Evolutionary conservation across 1,139 yeast species (phyloP), one percentile per base, ranked within the genome.

Genomic region (Debaryomyces subglobosus): DNA sequence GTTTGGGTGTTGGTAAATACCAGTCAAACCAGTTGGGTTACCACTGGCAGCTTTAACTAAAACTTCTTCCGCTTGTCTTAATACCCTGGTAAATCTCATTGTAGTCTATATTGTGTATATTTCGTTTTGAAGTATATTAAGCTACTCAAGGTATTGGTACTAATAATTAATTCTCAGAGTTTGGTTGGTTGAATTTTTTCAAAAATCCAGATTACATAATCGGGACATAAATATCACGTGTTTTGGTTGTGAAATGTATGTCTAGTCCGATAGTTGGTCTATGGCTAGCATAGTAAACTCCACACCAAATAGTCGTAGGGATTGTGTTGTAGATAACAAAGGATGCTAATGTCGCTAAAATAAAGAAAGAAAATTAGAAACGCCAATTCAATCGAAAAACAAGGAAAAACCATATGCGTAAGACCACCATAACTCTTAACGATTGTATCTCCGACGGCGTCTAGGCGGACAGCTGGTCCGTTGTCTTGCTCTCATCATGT

Each of bases 11-110:
- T 85, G 87, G 64, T 74, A 78, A 53, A 89, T 67, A 1, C 96
- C 96, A 6, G 96, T 80, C 53, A 89, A 63, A 58, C 96, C 96
- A 34, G 96, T 89, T 35, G 94, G 88, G 56, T 79, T 76, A 9
- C 94, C 94, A 41, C 77, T 71, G 5, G 83, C 82, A n/a, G 90
- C 74, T 62, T 77, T 82, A 52, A 87, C 79, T 54, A 87, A 76
- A 36, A 87, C 84, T 56, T 82, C 84, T 54, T 79, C 76, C 4
- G 80, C 81, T 64, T 82, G 77, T 64, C 64, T 74, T 58, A 76
- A 73, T 45, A 67, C 74, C 58, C 72, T 65, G 40, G 79, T 67
- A 61, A 69, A 71, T 66, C 77, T 74, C 80, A 76, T 74, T 45
- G 39, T 45, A 36, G 45, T 29, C 13, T 36, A 13, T 20, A 20